A percentile compares a stretch with the other conserved stretches of the same genome.
phyloP scores from a whole-genome alignment of 257 asterid genomes.

The Gentiana dahurica region DNA sequence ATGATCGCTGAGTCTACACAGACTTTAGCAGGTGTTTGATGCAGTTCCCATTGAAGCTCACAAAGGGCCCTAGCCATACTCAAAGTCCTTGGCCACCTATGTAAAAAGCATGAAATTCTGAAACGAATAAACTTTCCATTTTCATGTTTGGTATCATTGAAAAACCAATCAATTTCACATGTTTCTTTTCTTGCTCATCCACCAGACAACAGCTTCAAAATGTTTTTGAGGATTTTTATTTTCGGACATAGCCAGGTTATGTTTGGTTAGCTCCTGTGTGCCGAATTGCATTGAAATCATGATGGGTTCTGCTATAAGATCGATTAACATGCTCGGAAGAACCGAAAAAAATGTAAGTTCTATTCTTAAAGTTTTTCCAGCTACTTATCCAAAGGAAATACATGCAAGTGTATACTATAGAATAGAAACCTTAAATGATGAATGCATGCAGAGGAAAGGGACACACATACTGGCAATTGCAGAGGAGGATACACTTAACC shows the following conservation, averaged over 20 bases:
- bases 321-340: too few species aligned
- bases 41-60: slow-evolving; percentile 67
- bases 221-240: too few species aligned
- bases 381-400: neutral
- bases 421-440: neutral
- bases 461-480: slow-evolving; percentile 94
- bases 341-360: too few species aligned
- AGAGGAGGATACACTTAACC: slow-evolving; percentile 74
- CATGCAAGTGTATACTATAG: neutral
- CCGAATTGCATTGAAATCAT: too few species aligned
- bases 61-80: slow-evolving; percentile 78
- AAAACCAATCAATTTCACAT: too few species aligned
- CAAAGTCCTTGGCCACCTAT: slow-evolving; percentile 83
- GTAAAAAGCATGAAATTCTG: slow-evolving; percentile 6
- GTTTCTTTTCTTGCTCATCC: too few species aligned
- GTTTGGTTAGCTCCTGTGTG: neutral
- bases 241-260: neutral
- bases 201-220: too few species aligned
- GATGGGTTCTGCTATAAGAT: too few species aligned
- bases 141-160: neutral
- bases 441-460: neutral
- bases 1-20: slow-evolving; percentile 15
- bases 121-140: neutral
- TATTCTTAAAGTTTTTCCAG: too few species aligned
- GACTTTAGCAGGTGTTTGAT: slow-evolving; percentile 12